Conservation (phyloP, 768 basidiomycete species). For the Russula sp. region DNA sequence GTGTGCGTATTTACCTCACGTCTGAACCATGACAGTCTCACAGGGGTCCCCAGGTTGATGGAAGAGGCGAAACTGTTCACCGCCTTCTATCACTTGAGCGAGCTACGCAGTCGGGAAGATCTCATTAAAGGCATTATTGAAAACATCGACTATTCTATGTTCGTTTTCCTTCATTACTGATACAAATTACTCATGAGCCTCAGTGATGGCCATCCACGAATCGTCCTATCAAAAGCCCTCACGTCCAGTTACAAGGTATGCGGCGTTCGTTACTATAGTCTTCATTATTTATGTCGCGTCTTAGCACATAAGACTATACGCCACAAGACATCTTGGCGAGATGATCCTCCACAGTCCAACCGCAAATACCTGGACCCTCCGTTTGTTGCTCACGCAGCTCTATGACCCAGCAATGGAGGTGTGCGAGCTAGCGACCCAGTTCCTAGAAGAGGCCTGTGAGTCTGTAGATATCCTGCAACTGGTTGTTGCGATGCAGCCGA, state of each 20-base stretch:
- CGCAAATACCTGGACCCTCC: slow-evolving; percentile 83
- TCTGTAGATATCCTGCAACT: slow-evolving; percentile 77
- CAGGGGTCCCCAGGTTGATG: slow-evolving; percentile 49
- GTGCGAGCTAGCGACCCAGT: slow-evolving; percentile 83
- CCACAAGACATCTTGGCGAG: slow-evolving; percentile 82
- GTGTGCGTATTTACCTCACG: slow-evolving; percentile 48
- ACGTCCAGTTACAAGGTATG: slow-evolving; percentile 87
- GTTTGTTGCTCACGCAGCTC: slow-evolving; percentile 89
- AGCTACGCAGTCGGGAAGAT: slow-evolving; percentile 87
- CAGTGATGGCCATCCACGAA: slow-evolving; percentile 92
- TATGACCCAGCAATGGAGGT: slow-evolving; percentile 93
- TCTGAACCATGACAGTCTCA: slow-evolving; percentile 1
- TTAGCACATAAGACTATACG: slow-evolving; percentile 83
- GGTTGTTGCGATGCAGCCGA: slow-evolving; percentile 93
- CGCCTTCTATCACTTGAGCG: slow-evolving; percentile 91
- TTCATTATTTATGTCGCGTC: not conserved
- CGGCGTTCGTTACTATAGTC: not conserved
- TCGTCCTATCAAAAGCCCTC: slow-evolving; percentile 89
- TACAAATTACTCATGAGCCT: slow-evolving; percentile 21
- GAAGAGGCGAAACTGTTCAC: slow-evolving; percentile 94
- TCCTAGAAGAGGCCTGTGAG: slow-evolving; percentile 88
- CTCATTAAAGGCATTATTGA: slow-evolving; percentile 88
- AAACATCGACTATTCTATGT: slow-evolving; percentile 89
- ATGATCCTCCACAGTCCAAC: slow-evolving; percentile 64
- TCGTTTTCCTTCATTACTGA: slow-evolving; percentile 34